Evolutionary conservation across 2,329 filamentous ascomycete genomes (phyloP), one percentile per base, ranked within the genome.

Genomic region (Colletotrichum trifolii): DNA sequence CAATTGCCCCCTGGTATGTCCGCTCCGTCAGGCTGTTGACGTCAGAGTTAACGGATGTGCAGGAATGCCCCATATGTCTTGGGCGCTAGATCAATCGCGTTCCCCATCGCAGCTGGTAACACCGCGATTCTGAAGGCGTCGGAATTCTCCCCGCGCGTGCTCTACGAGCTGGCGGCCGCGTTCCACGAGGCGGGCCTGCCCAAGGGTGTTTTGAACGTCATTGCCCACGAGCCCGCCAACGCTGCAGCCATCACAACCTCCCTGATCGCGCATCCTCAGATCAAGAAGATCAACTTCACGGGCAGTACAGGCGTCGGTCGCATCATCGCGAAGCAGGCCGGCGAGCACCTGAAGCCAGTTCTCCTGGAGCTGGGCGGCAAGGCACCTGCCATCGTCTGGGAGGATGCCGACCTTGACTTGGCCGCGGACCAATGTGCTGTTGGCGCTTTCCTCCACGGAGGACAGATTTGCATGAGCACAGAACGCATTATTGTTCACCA

Each of bases 261-360:
- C 1, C 76, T 96, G 36, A 91, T 96, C 69, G 84, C 87, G 52
- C 82, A 91, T 71, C 86, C 86, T 0, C 81, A 82, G 0, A 79
- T 96, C 61, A 90, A 88, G 74, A 96, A 96, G 80, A 83, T 97
- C 74, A 96, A 93, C 79, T 97, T 96, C 77, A 97, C 93, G 0
- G 93, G 93, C 39, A 91, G 87, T 71, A 94, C 92, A 0, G 76
- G 76, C 0, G 89, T 96, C 0, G 93, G 93, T 1, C 85, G 87
- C 38, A 90, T 93, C 73, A 88, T 97, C 62, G 91, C 87, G 9
- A 81, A 83, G 17, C 83, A 87, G 8, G 91, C 91, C 0, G 93
- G 91, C 35, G 87, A 91, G 73, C 79, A 91, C 70, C 82, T 96
- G 45, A 97, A 97, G 81, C 93, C 92, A 0, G 85, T 91, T 1